Base-by-base conservation (phyloP, 306 rosid genomes). In the Castanospermum australe region DNA sequence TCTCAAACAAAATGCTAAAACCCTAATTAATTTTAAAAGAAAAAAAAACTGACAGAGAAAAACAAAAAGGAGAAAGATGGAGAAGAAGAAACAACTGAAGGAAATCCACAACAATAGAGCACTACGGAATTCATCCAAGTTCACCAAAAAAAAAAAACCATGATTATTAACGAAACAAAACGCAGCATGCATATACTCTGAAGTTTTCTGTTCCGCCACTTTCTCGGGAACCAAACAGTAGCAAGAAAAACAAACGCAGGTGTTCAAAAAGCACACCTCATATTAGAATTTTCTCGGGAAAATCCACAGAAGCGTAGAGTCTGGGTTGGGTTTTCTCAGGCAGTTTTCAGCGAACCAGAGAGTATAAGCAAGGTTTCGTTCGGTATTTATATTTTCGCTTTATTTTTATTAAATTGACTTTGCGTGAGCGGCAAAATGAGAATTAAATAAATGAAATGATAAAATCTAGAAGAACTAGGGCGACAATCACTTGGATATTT, bases 181-280 rank as follows among this genome's bases (percentile, higher is more conserved):
- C 45, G 20, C 5, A 25, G 32, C 1, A 28, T 12, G 15, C 59
- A 22, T 71, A 54, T 41, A 4, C 2, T 59, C 44, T 70, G 7
- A 24, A 70, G 10, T 59, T 3, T 22, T 79, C 41, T 6, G 50
- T 25, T 68, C 6, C 3, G 10, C 2, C 8, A 45, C 4, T 14
- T 10, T 39, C 47, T 42, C 61, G 32, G 18, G 39, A 71, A 36
- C 21, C 0, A 24, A 61, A 67, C 28, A 13, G 28, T 0, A 8
- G 1, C n/a, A 13, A 39, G 25, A 45, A 51, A 50, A 36, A 41
- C 1, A 61, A 47, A 61, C 17, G 38, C 35, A 63, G 35, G 11
- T 3, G 24, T 17, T 50, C 24, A 47, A 5, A 6, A 35, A 62
- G 28, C 48, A 11, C 8, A 80, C 84, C 84, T 72, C 84, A 80